Base-by-base conservation (phyloP, 345 rosid species). In the Cardamine chenopodiifolia region DNA sequence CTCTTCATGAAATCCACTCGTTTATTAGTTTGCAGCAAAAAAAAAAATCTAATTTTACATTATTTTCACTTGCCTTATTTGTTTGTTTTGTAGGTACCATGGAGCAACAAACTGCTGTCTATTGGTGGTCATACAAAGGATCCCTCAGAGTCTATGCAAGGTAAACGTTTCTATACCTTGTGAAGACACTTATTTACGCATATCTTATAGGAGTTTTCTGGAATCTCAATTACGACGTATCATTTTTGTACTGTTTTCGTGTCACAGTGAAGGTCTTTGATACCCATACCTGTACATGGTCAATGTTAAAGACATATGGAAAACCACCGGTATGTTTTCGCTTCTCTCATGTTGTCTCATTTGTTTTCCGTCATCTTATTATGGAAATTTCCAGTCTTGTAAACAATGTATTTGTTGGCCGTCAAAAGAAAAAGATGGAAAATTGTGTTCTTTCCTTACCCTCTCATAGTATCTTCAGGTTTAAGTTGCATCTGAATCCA, bases 121-220 rank as follows among this genome's bases (percentile, higher is more conserved):
- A 75, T 96, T 62, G 98, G 95, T 61, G 98, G 99, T 63, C 98
- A 96, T 73, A 89, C 97, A 6, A 96, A 90, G 83, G 87, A 90
- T 87, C 96, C 90, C 78, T 86, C 92, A 70, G 98, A 92, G 78
- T 79, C 88, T 31, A 86, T 92, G 80, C 97, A 86, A 81, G 90
- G 99, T 96, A 81, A 79, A 40, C 17, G 6, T 58, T 32, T 47
- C 2, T 70, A 31, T 50, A 7, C 22, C 34, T 56, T 76, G 39
- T 2, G 19, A 8, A 59, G 58, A 18, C 42, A 9, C 17, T 62
- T 73, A 52, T 35, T 44, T 61, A 48, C 32, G 29, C 17, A 49
- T 57, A 37, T 62, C 67, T 58, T 59, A 19, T 35, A 34, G 39
- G 19, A 62, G 4, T 15, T 60, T 66, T 67, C 62, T 73, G 74